These are phyloP conservation scores for Arabidopsis lyrata DNA, from an alignment of 441 rosid species.

Conservation along the genomic window DNA sequence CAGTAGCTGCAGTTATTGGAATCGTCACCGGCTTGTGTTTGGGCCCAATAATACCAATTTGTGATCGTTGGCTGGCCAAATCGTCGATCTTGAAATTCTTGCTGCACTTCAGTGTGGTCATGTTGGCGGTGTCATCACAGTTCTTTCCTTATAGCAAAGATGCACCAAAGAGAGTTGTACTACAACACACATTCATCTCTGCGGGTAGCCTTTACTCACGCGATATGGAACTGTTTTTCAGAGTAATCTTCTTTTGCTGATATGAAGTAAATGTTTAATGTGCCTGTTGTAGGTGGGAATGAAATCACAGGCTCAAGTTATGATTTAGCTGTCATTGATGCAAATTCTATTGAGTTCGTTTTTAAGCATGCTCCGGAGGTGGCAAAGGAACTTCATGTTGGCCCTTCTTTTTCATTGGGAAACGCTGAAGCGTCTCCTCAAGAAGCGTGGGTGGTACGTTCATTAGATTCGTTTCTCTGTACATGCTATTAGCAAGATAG, in stretches of 20 bases:
- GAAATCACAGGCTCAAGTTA: constrained; percentile 67
- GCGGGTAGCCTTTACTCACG: constrained; percentile 55
- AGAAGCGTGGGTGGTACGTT: constrained; percentile 76
- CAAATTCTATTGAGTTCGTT: constrained; percentile 78
- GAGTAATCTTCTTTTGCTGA: background rate
- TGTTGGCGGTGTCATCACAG: constrained; percentile 89
- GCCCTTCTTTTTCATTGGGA: constrained; percentile 58
- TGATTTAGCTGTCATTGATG: constrained; percentile 80
- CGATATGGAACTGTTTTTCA: background rate
- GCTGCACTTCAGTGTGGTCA: constrained; percentile 71
- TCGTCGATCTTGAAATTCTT: constrained; percentile 76
- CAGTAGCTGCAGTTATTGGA: constrained; percentile 79
- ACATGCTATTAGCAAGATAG: background rate
- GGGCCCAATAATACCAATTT: constrained; percentile 85
- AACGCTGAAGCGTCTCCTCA: constrained; percentile 56
- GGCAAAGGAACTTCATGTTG: constrained; percentile 64
- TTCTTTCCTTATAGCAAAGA: constrained; percentile 87
- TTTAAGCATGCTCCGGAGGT: constrained; percentile 76
- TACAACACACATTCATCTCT: constrained; percentile 82
- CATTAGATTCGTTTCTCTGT: constrained; percentile 1
- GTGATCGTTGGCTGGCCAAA: constrained; percentile 81
- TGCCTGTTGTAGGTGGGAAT: constrained; percentile 65
- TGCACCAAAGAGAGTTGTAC: constrained; percentile 93
- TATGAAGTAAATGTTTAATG: constrained; percentile 22
- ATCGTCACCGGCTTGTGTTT: constrained; percentile 76